phyloP scores from a whole-genome alignment of 352 stramenopile genomes.

The Phytophthora megakarya region DNA sequence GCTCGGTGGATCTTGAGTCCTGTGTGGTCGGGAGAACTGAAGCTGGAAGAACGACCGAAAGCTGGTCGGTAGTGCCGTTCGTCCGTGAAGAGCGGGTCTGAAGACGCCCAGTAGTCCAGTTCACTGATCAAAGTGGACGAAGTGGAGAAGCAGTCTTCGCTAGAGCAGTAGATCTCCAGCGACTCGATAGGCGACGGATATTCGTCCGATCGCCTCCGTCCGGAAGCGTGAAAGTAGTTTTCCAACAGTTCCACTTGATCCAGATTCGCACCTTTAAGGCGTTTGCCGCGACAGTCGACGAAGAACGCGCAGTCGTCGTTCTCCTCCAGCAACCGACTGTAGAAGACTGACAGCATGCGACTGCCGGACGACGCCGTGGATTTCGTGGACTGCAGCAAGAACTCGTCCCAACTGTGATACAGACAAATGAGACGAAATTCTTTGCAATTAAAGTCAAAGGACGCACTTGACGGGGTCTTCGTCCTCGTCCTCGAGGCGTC shows the following conservation, averaged over 20 bases:
- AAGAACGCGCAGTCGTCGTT: conserved; percentile 72
- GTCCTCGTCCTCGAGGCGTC: conserved; percentile 30
- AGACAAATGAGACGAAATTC: conserved; percentile 5
- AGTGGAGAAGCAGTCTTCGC: conserved; percentile 38
- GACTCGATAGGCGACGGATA: conserved; percentile 12
- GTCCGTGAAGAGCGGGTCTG: conserved; percentile 31
- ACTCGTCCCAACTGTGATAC: conserved; percentile 47
- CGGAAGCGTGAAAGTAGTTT: conserved; percentile 53
- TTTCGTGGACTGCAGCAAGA: conserved; percentile 46
- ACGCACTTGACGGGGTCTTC: conserved; percentile 39
- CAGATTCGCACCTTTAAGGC: conserved; percentile 58
- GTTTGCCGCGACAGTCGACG: conserved; percentile 56
- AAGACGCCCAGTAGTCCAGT: conserved; percentile 48
- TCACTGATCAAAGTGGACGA: conserved; percentile 47
- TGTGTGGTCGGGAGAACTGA: conserved; percentile 15
- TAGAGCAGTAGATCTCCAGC: conserved; percentile 33
- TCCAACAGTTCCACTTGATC: conserved; percentile 57
- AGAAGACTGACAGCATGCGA: conserved; percentile 80
- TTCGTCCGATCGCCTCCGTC: background rate
- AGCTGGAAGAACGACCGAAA: conserved; percentile 26
- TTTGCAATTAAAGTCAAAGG: background rate
- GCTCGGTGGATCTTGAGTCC: conserved; percentile 31
- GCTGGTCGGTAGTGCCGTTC: conserved; percentile 19
- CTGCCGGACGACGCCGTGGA: conserved; percentile 66
- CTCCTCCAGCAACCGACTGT: conserved; percentile 75